phyloP scores from a whole-genome alignment of 2,329 filamentous ascomycete genomes.

The Xylariaceae sp. region DNA sequence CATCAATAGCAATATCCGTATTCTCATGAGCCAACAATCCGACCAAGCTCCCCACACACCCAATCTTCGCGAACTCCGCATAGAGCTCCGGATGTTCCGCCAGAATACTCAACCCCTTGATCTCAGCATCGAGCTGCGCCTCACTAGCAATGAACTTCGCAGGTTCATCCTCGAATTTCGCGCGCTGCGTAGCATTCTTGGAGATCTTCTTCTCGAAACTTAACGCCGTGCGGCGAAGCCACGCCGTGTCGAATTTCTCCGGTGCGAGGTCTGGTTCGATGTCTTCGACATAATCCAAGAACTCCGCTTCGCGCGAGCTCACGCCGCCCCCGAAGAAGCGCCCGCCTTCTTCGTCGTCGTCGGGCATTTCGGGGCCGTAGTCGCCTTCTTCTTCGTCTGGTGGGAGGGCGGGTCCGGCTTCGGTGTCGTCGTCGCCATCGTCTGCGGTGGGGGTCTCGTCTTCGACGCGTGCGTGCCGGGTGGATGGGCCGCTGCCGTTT shows the following conservation, averaged over 20 bases:
- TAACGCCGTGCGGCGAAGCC: slow-evolving; percentile 77
- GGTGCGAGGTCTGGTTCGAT: slow-evolving; percentile 40
- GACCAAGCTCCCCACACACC: slow-evolving; percentile 58
- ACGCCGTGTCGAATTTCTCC: slow-evolving; percentile 77
- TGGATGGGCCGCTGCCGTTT: slow-evolving; percentile 35
- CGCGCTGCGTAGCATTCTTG: slow-evolving; percentile 84
- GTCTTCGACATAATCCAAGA: slow-evolving; percentile 79
- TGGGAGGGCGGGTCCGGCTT: slow-evolving; percentile 48
- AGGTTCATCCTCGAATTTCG: slow-evolving; percentile 37
- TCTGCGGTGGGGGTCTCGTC: slow-evolving; percentile 30
- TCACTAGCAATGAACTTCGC: slow-evolving; percentile 43
- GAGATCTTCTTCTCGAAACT: slow-evolving; percentile 88
- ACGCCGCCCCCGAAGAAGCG: slow-evolving; percentile 95
- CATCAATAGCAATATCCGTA: slow-evolving; percentile 90
- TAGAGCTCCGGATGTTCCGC: slow-evolving; percentile 72
- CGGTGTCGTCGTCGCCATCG: slow-evolving; percentile 40
- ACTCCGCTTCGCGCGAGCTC: slow-evolving; percentile 72
- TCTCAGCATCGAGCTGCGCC: slow-evolving; percentile 82
- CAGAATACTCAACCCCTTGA: slow-evolving; percentile 82
- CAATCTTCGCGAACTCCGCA: slow-evolving; percentile 29
- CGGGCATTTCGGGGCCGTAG: slow-evolving; percentile 26
- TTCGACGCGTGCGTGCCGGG: slow-evolving; percentile 44
- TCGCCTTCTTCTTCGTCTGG: slow-evolving; percentile 41
- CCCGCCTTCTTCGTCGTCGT: slow-evolving; percentile 77
- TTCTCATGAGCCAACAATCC: slow-evolving; percentile 89